Percentiles rank a stretch among this genome's conserved stretches.
These are phyloP conservation scores for Erodium chrysanthum DNA, from an alignment of 441 rosid genomes.

Conservation along the genomic window DNA sequence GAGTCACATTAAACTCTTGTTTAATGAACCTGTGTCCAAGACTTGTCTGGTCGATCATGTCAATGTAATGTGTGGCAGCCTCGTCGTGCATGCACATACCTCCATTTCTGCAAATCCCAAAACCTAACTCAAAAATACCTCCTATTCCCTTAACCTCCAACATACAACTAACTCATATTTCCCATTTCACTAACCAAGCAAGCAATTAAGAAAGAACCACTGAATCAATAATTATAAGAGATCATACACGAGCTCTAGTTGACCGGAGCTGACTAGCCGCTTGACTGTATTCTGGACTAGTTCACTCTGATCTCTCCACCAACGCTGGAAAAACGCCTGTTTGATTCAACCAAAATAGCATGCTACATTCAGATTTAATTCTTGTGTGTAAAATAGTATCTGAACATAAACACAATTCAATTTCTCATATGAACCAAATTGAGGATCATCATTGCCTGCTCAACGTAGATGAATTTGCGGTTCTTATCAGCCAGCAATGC, in stretches of 20 bases:
- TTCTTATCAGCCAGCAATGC: slow-evolving; percentile 83
- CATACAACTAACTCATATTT: no score
- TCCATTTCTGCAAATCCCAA: slow-evolving; percentile 59
- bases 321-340: slow-evolving; percentile 95
- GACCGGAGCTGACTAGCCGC: slow-evolving; percentile 68
- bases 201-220: not conserved
- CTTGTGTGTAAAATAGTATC: not conserved
- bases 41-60: slow-evolving; percentile 97
- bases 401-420: not conserved
- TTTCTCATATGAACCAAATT: not conserved
- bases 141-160: no score
- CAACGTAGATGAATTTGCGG: slow-evolving; percentile 82
- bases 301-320: slow-evolving; percentile 95
- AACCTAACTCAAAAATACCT: no score
- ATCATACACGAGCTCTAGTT: slow-evolving; percentile 89
- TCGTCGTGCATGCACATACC: slow-evolving; percentile 99
- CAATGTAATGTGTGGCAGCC: slow-evolving; percentile 87
- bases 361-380: not conserved
- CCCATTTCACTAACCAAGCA: no score
- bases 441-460: slow-evolving; percentile 36
- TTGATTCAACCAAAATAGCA: not conserved
- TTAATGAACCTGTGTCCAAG: slow-evolving; percentile 81
- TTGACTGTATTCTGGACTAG: slow-evolving; percentile 44
- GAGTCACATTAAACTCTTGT: slow-evolving; percentile 74
- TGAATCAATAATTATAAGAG: not conserved